A percentile compares a stretch with the other conserved stretches of the same genome.
These are phyloP conservation scores for Coemansia sp. DNA, from an alignment of 192 early-diverging fungal species.

Conservation along the genomic window DNA sequence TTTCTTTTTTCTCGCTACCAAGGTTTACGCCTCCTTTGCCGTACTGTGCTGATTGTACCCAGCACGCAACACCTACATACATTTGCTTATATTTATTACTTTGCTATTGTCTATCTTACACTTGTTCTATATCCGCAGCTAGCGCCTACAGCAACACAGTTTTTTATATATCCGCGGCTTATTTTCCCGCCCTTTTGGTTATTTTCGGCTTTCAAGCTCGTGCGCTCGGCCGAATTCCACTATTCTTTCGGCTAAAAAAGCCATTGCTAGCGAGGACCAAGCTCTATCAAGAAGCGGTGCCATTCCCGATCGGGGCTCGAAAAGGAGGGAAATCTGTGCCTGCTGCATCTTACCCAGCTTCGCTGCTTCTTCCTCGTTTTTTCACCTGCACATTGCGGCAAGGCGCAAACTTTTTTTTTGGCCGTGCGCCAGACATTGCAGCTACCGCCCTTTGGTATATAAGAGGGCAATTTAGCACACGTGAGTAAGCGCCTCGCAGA, in stretches of 20 bases:
- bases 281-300: background rate
- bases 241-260: background rate
- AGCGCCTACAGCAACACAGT: background rate
- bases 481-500: background rate
- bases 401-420: background rate
- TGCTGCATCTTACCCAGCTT: background rate
- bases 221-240: background rate
- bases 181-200: background rate
- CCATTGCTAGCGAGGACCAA: background rate
- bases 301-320: background rate
- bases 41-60: background rate
- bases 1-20: background rate
- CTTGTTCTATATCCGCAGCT: background rate
- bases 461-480: slow-evolving; percentile 3
- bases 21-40: slow-evolving; percentile 1
- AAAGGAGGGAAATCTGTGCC: background rate
- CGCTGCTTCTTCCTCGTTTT: background rate
- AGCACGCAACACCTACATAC: slow-evolving; percentile 5
- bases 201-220: background rate
- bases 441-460: background rate
- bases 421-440: background rate
- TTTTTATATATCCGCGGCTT: background rate
- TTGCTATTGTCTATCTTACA: background rate
- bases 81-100: slow-evolving; percentile 7
- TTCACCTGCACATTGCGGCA: background rate